Evolutionary conservation across 148 eudicot species (phyloP).

Genomic region (Rhododendron vialii): DNA sequence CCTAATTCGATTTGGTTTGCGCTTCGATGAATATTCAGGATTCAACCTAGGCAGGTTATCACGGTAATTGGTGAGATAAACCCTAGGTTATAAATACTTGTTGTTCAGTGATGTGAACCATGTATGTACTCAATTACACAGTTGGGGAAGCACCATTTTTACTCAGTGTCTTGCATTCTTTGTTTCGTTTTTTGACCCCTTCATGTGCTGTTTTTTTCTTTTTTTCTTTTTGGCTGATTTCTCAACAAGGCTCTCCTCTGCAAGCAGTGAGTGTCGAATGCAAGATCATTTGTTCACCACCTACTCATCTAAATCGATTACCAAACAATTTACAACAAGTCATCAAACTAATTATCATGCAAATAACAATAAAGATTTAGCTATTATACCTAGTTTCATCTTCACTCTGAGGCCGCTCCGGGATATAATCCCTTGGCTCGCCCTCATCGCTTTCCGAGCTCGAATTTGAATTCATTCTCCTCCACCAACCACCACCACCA

Average conservation of each 20-base stretch:
- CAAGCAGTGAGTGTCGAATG: neutral
- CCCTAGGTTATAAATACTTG: neutral
- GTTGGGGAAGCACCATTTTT: neutral
- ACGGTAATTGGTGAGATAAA: neutral
- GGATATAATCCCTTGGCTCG: constrained; percentile 29
- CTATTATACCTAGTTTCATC: constrained; percentile 57
- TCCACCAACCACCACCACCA: constrained; percentile 20
- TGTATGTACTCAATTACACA: neutral
- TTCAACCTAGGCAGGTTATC: neutral
- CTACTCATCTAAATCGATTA: neutral
- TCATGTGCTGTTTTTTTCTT: no score
- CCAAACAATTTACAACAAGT: neutral
- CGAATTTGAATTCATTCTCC: constrained; percentile 30
- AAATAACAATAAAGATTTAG: neutral
- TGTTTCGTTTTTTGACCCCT: neutral
- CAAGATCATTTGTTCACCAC: neutral
- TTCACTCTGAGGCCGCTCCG: constrained; percentile 37
- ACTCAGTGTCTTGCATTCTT: neutral
- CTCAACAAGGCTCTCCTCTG: neutral
- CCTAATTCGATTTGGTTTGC: neutral
- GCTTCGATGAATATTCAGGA: neutral
- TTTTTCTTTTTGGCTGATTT: neutral
- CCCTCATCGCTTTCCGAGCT: constrained; percentile 56
- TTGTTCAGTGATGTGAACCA: neutral
- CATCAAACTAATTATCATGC: neutral